Evolutionary conservation across 2,329 filamentous ascomycete genomes (phyloP).

Genomic region (Colletotrichum truncatum): DNA sequence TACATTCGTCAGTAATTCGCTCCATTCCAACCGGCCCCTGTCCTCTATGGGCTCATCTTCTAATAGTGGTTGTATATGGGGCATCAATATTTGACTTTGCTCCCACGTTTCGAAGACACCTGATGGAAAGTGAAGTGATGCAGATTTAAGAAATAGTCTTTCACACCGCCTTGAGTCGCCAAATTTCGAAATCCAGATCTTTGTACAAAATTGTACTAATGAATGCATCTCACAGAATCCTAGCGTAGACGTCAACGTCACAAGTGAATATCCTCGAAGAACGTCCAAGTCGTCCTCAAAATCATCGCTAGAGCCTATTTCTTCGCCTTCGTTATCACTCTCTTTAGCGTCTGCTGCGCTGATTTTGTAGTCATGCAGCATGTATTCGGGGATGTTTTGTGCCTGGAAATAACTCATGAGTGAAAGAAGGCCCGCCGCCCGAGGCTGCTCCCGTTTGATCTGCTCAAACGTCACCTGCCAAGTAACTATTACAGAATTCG

Average conservation of each 20-base stretch:
- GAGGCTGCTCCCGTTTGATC: conserved; percentile 41
- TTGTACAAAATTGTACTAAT: conserved; percentile 43
- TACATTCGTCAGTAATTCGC: conserved; percentile 16
- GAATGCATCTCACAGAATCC: conserved; percentile 50
- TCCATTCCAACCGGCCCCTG: not conserved
- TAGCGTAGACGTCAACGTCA: too few relatives aligned
- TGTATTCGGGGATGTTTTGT: conserved; percentile 43
- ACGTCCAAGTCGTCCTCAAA: conserved; percentile 37
- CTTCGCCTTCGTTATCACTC: conserved; percentile 31
- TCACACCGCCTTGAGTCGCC: conserved; percentile 11
- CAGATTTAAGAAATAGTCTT: conserved; percentile 16
- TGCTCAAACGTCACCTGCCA: conserved; percentile 41
- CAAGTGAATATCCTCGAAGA: conserved; percentile 47
- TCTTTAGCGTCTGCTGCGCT: not conserved
- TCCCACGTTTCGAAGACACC: not conserved
- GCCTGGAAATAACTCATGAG: conserved; percentile 57
- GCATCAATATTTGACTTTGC: not conserved
- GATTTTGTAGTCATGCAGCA: not conserved
- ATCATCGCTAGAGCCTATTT: conserved; percentile 38
- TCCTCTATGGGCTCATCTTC: not conserved
- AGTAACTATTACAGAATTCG: conserved; percentile 39
- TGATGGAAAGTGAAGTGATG: conserved; percentile 4
- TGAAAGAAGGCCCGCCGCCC: conserved; percentile 50
- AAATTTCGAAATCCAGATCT: conserved; percentile 30
- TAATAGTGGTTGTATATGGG: conserved; percentile 9